Evolutionary conservation across 306 rosid species (phyloP).

Genomic region (Prinsepia uniflora): DNA sequence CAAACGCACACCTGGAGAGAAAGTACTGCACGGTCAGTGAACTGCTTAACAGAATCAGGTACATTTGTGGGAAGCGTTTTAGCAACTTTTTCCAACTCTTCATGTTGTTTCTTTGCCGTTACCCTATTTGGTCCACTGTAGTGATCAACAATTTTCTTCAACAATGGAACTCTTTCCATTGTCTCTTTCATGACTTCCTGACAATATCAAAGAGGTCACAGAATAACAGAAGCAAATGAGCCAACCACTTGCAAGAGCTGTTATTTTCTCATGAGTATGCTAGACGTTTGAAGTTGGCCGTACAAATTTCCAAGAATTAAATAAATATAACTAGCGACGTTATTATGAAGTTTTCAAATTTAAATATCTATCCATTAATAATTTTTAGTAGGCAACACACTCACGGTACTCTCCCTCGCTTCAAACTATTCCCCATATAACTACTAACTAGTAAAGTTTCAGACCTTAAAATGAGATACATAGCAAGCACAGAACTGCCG

Average conservation of each 20-base stretch:
- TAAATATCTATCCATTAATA: neutral
- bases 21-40: conserved; percentile 69
- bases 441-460: neutral
- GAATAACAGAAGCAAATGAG: conserved; percentile 13
- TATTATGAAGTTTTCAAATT: neutral
- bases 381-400: neutral
- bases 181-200: conserved; percentile 76
- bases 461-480: neutral
- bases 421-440: neutral
- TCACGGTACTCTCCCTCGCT: neutral
- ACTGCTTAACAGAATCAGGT: conserved; percentile 69
- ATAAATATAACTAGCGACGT: neutral
- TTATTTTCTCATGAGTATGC: neutral
- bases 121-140: conserved; percentile 84
- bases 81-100: conserved; percentile 87
- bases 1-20: conserved; percentile 76
- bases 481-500: neutral
- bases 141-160: conserved; percentile 83
- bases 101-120: conserved; percentile 75
- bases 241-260: neutral
- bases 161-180: conserved; percentile 69
- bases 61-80: conserved; percentile 63
- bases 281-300: neutral
- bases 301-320: neutral
- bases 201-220: conserved; percentile 26